These are phyloP conservation scores for Xylaria sp. DNA, from an alignment of 2,329 filamentous ascomycete species.

Conservation along the genomic window DNA sequence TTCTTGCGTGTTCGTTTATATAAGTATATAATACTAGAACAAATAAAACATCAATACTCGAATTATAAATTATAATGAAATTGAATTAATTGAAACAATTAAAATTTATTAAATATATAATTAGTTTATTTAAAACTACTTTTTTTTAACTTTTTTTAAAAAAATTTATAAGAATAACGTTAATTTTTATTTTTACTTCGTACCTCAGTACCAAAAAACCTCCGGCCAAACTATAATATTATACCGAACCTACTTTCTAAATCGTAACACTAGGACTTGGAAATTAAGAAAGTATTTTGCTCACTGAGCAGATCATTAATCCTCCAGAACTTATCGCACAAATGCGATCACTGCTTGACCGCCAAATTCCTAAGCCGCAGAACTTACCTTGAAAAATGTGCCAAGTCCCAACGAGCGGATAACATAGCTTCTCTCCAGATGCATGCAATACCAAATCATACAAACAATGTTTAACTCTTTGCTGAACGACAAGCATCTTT, in stretches of 20 bases:
- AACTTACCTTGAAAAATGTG: slow-evolving; percentile 42
- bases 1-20: background rate
- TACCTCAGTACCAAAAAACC: too few relatives aligned
- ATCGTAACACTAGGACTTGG: too few relatives aligned
- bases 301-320: slow-evolving; percentile 52
- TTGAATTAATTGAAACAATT: too few relatives aligned
- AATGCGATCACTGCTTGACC: slow-evolving; percentile 48
- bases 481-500: slow-evolving; percentile 47
- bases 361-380: slow-evolving; percentile 49
- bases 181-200: too few relatives aligned
- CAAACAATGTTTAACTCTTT: slow-evolving; percentile 47
- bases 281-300: background rate
- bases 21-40: background rate
- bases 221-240: too few relatives aligned
- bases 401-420: slow-evolving; percentile 52
- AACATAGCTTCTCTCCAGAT: slow-evolving; percentile 42
- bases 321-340: slow-evolving; percentile 51
- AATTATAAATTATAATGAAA: too few relatives aligned
- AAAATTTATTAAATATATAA: too few relatives aligned
- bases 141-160: too few relatives aligned
- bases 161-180: too few relatives aligned
- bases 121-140: too few relatives aligned
- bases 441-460: slow-evolving; percentile 50
- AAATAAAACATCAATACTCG: too few relatives aligned
- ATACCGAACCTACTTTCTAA: too few relatives aligned